Percentiles rank a stretch among this genome's conserved stretches.
Conservation (phyloP, 495 filamentous ascomycete species). For the Platismatia glauca region DNA sequence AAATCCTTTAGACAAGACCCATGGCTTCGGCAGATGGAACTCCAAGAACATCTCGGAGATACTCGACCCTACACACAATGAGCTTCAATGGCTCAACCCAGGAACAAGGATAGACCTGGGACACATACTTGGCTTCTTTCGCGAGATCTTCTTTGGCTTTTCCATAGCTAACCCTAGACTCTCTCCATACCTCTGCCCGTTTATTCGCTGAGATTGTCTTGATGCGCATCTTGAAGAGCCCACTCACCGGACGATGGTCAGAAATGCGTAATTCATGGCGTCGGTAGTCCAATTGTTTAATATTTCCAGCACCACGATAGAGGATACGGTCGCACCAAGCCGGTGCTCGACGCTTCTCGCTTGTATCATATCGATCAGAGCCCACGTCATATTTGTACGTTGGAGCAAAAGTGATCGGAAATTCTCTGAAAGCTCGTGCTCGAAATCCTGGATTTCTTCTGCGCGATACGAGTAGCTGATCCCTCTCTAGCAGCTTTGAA, state of each 20-base stretch:
- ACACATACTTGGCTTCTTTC: conserved; percentile 51
- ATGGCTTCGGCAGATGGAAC: conserved; percentile 41
- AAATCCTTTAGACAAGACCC: conserved; percentile 8
- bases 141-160: conserved; percentile 53
- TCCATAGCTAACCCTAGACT: conserved; percentile 63
- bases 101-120: background rate
- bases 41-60: conserved; percentile 45
- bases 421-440: conserved; percentile 76
- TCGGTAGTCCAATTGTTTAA: conserved; percentile 79
- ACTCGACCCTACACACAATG: conserved; percentile 36
- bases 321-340: conserved; percentile 95
- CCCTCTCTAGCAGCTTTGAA: conserved; percentile 82
- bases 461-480: conserved; percentile 80
- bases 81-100: background rate
- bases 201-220: conserved; percentile 66
- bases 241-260: conserved; percentile 90
- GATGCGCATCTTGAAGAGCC: conserved; percentile 65
- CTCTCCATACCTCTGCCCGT: conserved; percentile 56
- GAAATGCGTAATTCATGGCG: conserved; percentile 83
- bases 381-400: conserved; percentile 99
- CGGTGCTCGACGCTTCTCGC: conserved; percentile 89
- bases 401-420: conserved; percentile 80
- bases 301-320: conserved; percentile 70
- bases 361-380: conserved; percentile 85
- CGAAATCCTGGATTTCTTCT: conserved; percentile 83